Evolutionary conservation across 352 stramenopile genomes (phyloP).

Genomic region (Pythium rishiriense): DNA sequence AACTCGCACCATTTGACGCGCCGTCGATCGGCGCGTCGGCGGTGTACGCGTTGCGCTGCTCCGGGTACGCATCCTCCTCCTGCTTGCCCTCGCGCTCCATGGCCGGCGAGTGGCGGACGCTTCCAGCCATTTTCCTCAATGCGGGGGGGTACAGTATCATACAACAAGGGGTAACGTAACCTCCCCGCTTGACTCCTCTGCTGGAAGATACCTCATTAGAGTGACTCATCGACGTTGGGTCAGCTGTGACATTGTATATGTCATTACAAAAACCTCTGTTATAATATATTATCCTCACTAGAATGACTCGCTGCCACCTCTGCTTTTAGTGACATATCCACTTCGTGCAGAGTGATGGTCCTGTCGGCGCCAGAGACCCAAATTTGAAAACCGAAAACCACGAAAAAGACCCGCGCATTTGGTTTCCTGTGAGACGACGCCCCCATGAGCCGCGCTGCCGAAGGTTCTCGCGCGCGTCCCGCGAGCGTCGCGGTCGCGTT

Average conservation of each 20-base stretch:
- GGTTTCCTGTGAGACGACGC: not conserved
- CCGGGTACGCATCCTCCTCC: constrained; percentile 30
- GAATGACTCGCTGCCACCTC: no score
- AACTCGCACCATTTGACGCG: constrained; percentile 5
- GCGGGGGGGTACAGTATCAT: constrained; percentile 1
- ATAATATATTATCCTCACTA: not conserved
- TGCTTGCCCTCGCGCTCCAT: constrained; percentile 26
- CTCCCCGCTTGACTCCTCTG: no score
- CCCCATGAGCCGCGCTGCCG: not conserved
- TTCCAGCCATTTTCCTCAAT: constrained; percentile 26
- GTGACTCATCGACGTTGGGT: no score
- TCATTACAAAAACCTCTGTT: not conserved
- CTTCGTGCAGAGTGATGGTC: constrained; percentile 5
- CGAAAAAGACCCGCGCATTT: not conserved
- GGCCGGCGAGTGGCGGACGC: not conserved
- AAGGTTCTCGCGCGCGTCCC: constrained; percentile 16
- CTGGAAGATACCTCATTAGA: not conserved
- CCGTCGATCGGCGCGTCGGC: constrained; percentile 1
- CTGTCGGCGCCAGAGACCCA: not conserved
- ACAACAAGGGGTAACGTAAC: constrained; percentile 2
- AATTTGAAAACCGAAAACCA: constrained; percentile 14
- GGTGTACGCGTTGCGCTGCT: not conserved
- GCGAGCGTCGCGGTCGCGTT: constrained; percentile 2
- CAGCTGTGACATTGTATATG: no score
- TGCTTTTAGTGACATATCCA: constrained; percentile 10